These are phyloP conservation scores for Talaromyces ruber DNA, from an alignment of 495 filamentous ascomycete species.

Conservation along the genomic window DNA sequence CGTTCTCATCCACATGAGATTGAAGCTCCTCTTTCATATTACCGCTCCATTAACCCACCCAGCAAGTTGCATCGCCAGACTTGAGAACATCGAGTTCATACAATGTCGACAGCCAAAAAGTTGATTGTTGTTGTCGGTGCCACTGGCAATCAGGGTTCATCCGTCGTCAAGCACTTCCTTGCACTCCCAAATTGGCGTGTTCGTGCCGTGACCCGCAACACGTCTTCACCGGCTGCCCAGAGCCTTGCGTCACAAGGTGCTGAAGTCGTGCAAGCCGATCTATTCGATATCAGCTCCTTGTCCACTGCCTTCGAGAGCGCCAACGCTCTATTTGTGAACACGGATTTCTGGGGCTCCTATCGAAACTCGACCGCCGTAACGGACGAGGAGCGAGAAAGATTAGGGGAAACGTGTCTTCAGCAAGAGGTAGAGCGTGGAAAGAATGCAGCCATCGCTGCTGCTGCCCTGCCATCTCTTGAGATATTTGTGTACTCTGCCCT, in stretches of 20 bases:
- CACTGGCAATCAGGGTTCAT: constrained; percentile 37
- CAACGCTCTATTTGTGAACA: constrained; percentile 47
- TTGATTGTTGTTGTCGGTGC: constrained; percentile 16
- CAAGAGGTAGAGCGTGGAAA: constrained; percentile 38
- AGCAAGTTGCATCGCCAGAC: neutral
- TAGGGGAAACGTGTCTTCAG: constrained; percentile 34
- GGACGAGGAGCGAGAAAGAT: neutral
- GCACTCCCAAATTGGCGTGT: constrained; percentile 18
- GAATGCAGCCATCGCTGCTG: constrained; percentile 42
- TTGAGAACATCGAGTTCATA: neutral
- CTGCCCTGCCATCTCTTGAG: constrained; percentile 34
- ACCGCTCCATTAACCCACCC: neutral
- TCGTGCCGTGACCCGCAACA: constrained; percentile 17
- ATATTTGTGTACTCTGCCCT: constrained; percentile 37
- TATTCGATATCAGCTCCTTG: constrained; percentile 38
- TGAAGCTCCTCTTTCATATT: neutral
- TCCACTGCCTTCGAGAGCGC: constrained; percentile 41
- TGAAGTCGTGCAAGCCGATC: constrained; percentile 29
- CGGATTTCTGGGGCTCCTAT: constrained; percentile 41
- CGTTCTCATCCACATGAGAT: too few species aligned
- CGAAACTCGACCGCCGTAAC: constrained; percentile 5
- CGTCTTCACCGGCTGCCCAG: constrained; percentile 7
- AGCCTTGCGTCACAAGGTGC: constrained; percentile 9
- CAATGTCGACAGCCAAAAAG: constrained; percentile 27
- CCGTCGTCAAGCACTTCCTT: constrained; percentile 31